Conservation (phyloP, 2,329 filamentous ascomycete genomes). For the Paecilomyces dactylethromorphus region DNA sequence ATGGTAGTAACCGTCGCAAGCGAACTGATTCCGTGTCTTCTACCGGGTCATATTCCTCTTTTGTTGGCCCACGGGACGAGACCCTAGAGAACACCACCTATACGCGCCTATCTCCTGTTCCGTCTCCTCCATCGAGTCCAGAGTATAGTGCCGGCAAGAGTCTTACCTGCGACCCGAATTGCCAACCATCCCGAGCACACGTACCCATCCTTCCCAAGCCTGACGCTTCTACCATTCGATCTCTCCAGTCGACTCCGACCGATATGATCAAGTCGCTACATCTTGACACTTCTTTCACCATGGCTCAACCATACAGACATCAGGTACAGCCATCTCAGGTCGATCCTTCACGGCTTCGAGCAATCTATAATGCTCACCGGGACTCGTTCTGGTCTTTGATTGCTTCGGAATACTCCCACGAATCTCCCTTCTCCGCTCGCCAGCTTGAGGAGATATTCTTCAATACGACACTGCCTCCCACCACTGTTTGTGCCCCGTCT, state of each 20-base stretch:
- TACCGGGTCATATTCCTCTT: slow-evolving; percentile 40
- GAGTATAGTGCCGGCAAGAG: slow-evolving; percentile 4
- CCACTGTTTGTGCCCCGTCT: slow-evolving; percentile 4
- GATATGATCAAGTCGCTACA: slow-evolving; percentile 33
- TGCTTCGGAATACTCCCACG: slow-evolving; percentile 57
- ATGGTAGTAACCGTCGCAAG: slow-evolving; percentile 74
- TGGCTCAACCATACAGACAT: slow-evolving; percentile 33
- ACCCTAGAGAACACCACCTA: slow-evolving; percentile 21
- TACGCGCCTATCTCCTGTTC: slow-evolving; percentile 45
- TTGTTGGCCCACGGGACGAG: slow-evolving; percentile 21
- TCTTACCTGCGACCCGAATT: slow-evolving; percentile 2
- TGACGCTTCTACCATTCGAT: slow-evolving; percentile 36
- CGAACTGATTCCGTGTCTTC: slow-evolving; percentile 65
- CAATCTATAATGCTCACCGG: slow-evolving; percentile 65
- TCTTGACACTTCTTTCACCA: slow-evolving; percentile 49
- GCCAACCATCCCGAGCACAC: slow-evolving; percentile 16
- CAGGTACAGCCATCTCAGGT: slow-evolving; percentile 33
- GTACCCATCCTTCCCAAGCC: slow-evolving; percentile 26
- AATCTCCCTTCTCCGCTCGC: slow-evolving; percentile 7
- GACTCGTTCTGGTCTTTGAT: slow-evolving; percentile 67
- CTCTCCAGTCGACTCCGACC: slow-evolving; percentile 22
- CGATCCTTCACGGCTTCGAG: slow-evolving; percentile 60
- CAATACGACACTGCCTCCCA: slow-evolving; percentile 4
- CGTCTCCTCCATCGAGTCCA: slow-evolving; percentile 21
- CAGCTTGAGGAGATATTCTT: slow-evolving; percentile 18